phyloP scores from a whole-genome alignment of 2,329 filamentous ascomycete genomes.

The Sporothrix euskadiensis region DNA sequence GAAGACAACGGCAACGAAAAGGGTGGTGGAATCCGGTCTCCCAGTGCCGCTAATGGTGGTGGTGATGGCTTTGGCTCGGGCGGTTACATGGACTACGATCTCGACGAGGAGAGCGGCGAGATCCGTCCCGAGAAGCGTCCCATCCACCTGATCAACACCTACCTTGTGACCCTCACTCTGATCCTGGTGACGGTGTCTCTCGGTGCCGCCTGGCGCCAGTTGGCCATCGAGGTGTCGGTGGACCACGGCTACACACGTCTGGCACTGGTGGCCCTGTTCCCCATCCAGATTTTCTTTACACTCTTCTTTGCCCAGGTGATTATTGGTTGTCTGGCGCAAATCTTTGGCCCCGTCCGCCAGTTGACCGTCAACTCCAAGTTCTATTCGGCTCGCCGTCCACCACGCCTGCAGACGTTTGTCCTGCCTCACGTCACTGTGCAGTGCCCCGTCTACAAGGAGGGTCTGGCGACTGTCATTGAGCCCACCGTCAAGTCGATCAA shows the following conservation, averaged over 20 bases:
- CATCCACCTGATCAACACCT: conserved; percentile 68
- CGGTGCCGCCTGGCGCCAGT: conserved; percentile 67
- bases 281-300: conserved; percentile 77
- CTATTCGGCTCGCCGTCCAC: conserved; percentile 72
- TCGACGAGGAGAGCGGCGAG: conserved; percentile 72
- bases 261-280: conserved; percentile 64
- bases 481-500: conserved; percentile 78
- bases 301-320: conserved; percentile 81
- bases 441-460: conserved; percentile 87
- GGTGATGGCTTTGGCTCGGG: background rate
- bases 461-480: conserved; percentile 70
- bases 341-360: conserved; percentile 73
- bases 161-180: conserved; percentile 67
- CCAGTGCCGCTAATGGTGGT: background rate
- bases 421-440: conserved; percentile 80
- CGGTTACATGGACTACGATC: conserved; percentile 50
- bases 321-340: conserved; percentile 71
- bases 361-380: conserved; percentile 76
- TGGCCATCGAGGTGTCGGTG: conserved; percentile 67
- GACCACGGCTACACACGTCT: conserved; percentile 64
- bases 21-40: conserved; percentile 36
- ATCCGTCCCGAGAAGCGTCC: conserved; percentile 64
- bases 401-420: conserved; percentile 55
- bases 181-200: conserved; percentile 65
- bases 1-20: conserved; percentile 59